phyloP scores from a whole-genome alignment of 176 grass and related monocot genomes.

The Aechmea fasciata region DNA sequence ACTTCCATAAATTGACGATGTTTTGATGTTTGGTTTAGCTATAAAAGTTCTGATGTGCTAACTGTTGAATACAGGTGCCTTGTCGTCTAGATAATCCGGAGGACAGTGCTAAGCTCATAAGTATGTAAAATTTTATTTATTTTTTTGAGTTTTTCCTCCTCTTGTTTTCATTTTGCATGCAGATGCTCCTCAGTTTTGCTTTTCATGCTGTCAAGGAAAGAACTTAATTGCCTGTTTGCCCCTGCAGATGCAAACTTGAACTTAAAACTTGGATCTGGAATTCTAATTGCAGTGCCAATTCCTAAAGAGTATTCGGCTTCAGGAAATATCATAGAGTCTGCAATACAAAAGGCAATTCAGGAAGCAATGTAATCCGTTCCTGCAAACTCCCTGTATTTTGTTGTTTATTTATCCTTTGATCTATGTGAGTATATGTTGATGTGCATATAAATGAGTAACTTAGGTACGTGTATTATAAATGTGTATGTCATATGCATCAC shows the following conservation, averaged over 20 bases:
- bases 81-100: constrained; percentile 75
- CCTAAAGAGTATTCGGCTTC: constrained; percentile 62
- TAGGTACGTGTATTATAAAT: not conserved
- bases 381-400: not conserved
- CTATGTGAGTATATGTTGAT: not conserved
- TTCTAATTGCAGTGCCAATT: constrained; percentile 80
- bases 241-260: constrained; percentile 64
- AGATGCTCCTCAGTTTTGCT: not conserved
- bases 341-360: constrained; percentile 74
- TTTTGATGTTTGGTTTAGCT: not conserved
- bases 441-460: not conserved
- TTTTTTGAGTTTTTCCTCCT: not conserved
- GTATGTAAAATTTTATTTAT: constrained; percentile 20
- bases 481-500: not conserved
- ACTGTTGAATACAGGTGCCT: constrained; percentile 40
- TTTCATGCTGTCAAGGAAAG: too few relatives aligned
- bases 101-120: constrained; percentile 74
- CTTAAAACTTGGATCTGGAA: constrained; percentile 60
- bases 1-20: not conserved
- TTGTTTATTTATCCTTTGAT: not conserved
- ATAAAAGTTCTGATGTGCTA: not conserved
- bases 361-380: constrained; percentile 60
- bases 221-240: too few relatives aligned
- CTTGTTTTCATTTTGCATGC: not conserved
- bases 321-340: constrained; percentile 71